Base-by-base conservation (phyloP, 83 land plant genomes). In the Thuja plicata region DNA sequence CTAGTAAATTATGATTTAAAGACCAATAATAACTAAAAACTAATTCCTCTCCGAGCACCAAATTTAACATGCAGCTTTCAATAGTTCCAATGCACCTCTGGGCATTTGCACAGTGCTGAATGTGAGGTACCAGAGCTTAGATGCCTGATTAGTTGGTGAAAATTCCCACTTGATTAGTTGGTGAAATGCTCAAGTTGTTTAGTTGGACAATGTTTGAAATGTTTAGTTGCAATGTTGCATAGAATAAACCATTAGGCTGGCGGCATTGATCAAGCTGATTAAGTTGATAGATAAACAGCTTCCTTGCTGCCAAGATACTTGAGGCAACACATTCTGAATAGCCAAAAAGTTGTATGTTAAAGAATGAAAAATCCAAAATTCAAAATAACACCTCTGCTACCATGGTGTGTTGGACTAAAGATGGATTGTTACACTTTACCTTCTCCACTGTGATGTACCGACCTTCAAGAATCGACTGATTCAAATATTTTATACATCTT, bases 401-500 rank as follows among this genome's bases (percentile, higher is more conserved):
- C 87, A 77, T 37, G 40, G 40, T 19, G 19, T 46, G 89, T 88
- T 50, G 35, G 54, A 66, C 76, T 86, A 40, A 55, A 40, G 45
- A 45, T 41, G 19, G 85, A 87, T 13, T 16, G 74, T 35, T 34
- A 71, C 38, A 79, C 78, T 88, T 86, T 94, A 97, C 99, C 99
- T 92, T 96, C 90, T 97, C 99, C 54, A 97, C 98, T 71, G 99
- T 96, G 77, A 97, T 97, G 66, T 93, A 92, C 35, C 99, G 96
- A 27, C 99, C 99, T 89, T 97, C 99, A 52, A 97, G 91, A 86
- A 95, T 93, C 6, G 99, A 97, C 57, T 95, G 97, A 84, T 97
- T 95, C 37, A 97, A 95, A 89, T 97, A 89, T 89, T 96, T 97
- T 88, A 97, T 91, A 88, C 99, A 97, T 19, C 98, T 97, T 8